A percentile compares a stretch with the other conserved stretches of the same genome.
Evolutionary conservation across 148 eudicot genomes (phyloP).

Genomic region (Beta vulgaris): DNA sequence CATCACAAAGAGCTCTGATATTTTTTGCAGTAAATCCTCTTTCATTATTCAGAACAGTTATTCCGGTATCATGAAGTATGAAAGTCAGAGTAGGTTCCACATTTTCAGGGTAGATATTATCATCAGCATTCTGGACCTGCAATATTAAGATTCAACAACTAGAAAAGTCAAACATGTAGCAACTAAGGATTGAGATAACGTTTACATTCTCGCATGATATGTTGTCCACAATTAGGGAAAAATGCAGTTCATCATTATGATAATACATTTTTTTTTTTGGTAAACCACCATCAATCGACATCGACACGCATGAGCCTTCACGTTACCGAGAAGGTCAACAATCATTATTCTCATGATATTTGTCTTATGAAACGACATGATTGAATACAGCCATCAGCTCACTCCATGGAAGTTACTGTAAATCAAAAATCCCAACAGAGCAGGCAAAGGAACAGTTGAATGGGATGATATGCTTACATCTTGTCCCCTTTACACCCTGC

Average conservation of each 20-base stretch:
- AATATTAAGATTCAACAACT: constrained; percentile 9
- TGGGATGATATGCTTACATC: neutral
- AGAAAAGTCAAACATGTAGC: constrained; percentile 1
- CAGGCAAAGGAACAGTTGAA: neutral
- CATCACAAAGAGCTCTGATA: constrained; percentile 95
- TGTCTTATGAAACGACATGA: neutral
- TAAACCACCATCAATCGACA: too few species aligned
- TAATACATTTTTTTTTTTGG: too few species aligned
- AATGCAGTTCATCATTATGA: neutral
- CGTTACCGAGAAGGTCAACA: too few species aligned
- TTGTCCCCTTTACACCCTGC: neutral
- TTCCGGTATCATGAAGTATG: constrained; percentile 66
- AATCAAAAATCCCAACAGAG: neutral
- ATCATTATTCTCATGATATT: too few species aligned
- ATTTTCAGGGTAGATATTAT: constrained; percentile 60
- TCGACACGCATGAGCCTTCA: too few species aligned
- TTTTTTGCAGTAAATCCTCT: constrained; percentile 71
- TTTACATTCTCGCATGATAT: neutral
- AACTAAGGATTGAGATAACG: neutral
- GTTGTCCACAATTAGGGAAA: neutral
- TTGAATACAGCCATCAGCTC: neutral
- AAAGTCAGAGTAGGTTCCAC: constrained; percentile 81
- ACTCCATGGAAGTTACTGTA: neutral
- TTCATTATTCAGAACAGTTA: constrained; percentile 82
- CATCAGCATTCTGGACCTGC: constrained; percentile 98